Percentiles rank a stretch among this genome's conserved stretches.
Evolutionary conservation across 371 early-diverging fungal species (phyloP).

Genomic region (Mucor racemosus): DNA sequence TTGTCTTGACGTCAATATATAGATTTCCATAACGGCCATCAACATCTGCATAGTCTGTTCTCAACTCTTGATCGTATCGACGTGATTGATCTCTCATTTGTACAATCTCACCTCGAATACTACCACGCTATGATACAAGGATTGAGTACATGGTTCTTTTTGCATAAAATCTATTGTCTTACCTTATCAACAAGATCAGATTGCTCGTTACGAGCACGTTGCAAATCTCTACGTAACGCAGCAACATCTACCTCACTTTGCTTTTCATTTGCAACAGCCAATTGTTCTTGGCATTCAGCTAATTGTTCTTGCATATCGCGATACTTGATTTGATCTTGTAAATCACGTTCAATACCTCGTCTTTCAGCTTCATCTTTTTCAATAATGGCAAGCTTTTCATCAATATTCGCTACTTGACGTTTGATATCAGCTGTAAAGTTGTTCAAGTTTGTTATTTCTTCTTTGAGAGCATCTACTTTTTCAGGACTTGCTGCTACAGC

Average conservation of each 20-base stretch:
- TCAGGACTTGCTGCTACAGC: slow-evolving; percentile 11
- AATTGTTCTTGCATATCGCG: slow-evolving; percentile 48
- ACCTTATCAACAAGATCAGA: slow-evolving; percentile 61
- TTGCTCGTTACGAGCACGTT: slow-evolving; percentile 47
- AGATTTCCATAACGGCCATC: slow-evolving; percentile 70
- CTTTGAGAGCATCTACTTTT: slow-evolving; percentile 12
- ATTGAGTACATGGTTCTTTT: background rate
- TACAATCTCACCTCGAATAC: slow-evolving; percentile 82
- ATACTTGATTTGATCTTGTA: slow-evolving; percentile 73
- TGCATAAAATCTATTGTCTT: slow-evolving; percentile 3
- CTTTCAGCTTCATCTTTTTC: slow-evolving; percentile 57
- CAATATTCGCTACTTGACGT: slow-evolving; percentile 15
- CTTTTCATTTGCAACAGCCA: slow-evolving; percentile 34
- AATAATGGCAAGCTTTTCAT: slow-evolving; percentile 40
- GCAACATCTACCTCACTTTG: slow-evolving; percentile 30
- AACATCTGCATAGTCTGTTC: slow-evolving; percentile 78
- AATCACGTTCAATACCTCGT: slow-evolving; percentile 58
- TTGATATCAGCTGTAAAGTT: slow-evolving; percentile 17
- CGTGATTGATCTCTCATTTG: slow-evolving; percentile 80
- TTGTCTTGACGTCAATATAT: slow-evolving; percentile 74
- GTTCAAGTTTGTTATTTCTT: slow-evolving; percentile 14
- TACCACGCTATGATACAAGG: slow-evolving; percentile 57
- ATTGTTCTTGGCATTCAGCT: slow-evolving; percentile 37
- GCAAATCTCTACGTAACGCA: slow-evolving; percentile 39
- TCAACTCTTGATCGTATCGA: slow-evolving; percentile 66